phyloP scores from a whole-genome alignment of 768 basidiomycete genomes.

The Tylopilus balloui region DNA sequence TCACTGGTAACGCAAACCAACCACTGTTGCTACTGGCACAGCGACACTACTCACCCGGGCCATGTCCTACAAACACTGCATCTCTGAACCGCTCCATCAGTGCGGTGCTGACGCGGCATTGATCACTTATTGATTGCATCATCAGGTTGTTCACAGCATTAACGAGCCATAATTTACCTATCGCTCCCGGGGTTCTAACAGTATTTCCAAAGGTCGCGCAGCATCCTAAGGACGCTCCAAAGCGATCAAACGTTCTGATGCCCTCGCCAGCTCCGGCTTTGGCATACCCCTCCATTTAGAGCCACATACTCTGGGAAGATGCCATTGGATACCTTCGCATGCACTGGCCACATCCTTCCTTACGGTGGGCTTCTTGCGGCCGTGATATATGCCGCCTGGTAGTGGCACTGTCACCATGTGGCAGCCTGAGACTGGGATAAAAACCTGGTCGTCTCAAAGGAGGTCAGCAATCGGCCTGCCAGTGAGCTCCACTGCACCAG shows the following conservation, averaged over 20 bases:
- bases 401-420: conserved; percentile 26
- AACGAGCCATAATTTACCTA: not conserved
- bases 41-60: not conserved
- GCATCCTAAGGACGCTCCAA: conserved; percentile 7
- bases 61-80: not conserved
- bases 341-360: conserved; percentile 9
- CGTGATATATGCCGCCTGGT: conserved; percentile 25
- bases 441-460: conserved; percentile 5
- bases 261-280: not conserved
- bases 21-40: no score
- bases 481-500: conserved; percentile 10
- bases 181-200: not conserved
- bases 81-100: not conserved
- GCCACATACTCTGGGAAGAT: conserved; percentile 1
- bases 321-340: conserved; percentile 6
- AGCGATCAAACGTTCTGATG: not conserved
- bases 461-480: conserved; percentile 3
- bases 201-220: not conserved
- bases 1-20: no score
- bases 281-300: not conserved
- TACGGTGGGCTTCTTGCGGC: conserved; percentile 22
- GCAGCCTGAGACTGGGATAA: conserved; percentile 22
- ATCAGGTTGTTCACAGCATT: not conserved
- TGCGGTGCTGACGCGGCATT: conserved; percentile 15
- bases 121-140: conserved; percentile 16